These are phyloP conservation scores for Collybia mongolica DNA, from an alignment of 768 basidiomycete species.

Conservation along the genomic window DNA sequence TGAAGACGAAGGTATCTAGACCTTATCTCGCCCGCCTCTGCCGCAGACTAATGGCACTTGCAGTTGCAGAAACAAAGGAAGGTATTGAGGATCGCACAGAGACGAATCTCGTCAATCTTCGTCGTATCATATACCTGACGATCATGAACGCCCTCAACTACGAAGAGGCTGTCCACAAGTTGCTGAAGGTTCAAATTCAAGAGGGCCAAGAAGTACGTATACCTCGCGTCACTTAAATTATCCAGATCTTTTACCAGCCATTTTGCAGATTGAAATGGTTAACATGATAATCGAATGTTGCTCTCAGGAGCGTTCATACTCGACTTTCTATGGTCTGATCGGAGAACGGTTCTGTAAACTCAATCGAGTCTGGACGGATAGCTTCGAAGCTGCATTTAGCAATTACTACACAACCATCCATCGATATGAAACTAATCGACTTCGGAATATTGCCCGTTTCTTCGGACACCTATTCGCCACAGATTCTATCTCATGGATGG, in stretches of 20 bases:
- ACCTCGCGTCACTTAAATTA: neutral
- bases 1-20: constrained; percentile 39
- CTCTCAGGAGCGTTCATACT: constrained; percentile 98
- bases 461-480: constrained; percentile 89
- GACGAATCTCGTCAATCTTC: constrained; percentile 93
- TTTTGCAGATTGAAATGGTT: constrained; percentile 80
- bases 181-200: constrained; percentile 87
- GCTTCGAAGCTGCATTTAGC: constrained; percentile 81
- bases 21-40: neutral
- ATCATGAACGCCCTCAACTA: constrained; percentile 99
- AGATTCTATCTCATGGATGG: constrained; percentile 89
- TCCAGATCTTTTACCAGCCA: neutral
- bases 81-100: constrained; percentile 94
- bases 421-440: constrained; percentile 96
- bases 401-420: constrained; percentile 97
- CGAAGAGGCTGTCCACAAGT: constrained; percentile 98
- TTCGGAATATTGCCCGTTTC: constrained; percentile 96
- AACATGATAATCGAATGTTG: constrained; percentile 99
- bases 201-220: constrained; percentile 89
- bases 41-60: constrained; percentile 4
- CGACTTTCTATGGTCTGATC: constrained; percentile 94
- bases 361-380: constrained; percentile 92
- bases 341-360: constrained; percentile 97
- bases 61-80: constrained; percentile 75
- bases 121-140: constrained; percentile 92